Evolutionary conservation across 2,329 filamentous ascomycete species (phyloP).

Genomic region (Magnaporthiopsis incrustans): DNA sequence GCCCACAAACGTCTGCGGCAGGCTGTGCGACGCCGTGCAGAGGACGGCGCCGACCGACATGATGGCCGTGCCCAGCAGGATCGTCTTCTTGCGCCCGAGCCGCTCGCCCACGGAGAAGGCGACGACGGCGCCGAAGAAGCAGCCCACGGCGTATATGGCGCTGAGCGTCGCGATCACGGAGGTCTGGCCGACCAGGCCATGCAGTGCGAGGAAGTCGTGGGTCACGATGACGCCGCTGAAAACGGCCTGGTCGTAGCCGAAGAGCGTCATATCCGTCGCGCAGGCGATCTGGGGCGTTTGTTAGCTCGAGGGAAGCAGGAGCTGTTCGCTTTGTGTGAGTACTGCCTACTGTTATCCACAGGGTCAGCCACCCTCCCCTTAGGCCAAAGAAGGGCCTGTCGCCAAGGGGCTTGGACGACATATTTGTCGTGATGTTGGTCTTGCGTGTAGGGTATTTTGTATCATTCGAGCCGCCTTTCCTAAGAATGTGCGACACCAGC

Average conservation of each 20-base stretch:
- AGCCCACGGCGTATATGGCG: slow-evolving; percentile 44
- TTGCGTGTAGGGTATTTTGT: too few species aligned
- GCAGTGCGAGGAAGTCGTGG: slow-evolving; percentile 16
- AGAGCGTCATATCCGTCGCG: neutral
- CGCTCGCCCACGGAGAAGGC: slow-evolving; percentile 25
- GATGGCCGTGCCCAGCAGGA: slow-evolving; percentile 23
- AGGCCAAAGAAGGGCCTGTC: neutral
- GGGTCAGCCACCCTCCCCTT: neutral
- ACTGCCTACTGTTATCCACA: neutral
- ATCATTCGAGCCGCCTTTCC: too few species aligned
- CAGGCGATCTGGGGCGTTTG: neutral
- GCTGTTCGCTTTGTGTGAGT: neutral
- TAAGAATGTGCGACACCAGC: too few species aligned
- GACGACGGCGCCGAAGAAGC: slow-evolving; percentile 42
- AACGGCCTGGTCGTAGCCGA: slow-evolving; percentile 16
- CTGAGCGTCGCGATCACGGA: slow-evolving; percentile 9
- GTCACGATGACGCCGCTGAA: slow-evolving; percentile 22
- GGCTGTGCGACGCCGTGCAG: slow-evolving; percentile 25
- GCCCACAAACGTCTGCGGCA: slow-evolving; percentile 32
- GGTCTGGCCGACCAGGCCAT: slow-evolving; percentile 7
- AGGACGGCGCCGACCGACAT: slow-evolving; percentile 26
- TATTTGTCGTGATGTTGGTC: neutral
- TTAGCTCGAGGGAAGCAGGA: neutral
- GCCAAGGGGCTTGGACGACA: neutral
- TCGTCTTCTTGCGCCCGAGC: slow-evolving; percentile 24